Percentiles rank a stretch among this genome's conserved stretches.
phyloP scores from a whole-genome alignment of 169 alveolate species.

The Plasmodium chabaudi region DNA sequence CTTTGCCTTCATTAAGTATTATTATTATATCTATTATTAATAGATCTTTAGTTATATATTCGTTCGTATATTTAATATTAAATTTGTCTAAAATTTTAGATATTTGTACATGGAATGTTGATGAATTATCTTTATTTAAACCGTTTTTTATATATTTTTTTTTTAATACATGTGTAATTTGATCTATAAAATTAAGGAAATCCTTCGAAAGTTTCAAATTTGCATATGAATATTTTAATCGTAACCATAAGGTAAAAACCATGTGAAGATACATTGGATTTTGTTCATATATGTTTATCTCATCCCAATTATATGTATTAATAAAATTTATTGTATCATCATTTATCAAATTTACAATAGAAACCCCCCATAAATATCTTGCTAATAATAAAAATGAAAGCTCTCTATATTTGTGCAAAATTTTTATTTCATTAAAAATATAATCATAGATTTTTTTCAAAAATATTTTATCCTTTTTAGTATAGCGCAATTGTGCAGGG shows the following conservation, averaged over 20 bases:
- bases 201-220: constrained; percentile 10
- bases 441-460: constrained; percentile 30
- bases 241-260: constrained; percentile 71
- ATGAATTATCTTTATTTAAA: constrained; percentile 5
- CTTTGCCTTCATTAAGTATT: neutral
- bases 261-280: constrained; percentile 73
- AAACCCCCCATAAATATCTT: constrained; percentile 73
- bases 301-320: constrained; percentile 59
- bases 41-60: constrained; percentile 64
- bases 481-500: no score
- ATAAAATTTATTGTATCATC: constrained; percentile 29
- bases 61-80: constrained; percentile 52
- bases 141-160: neutral
- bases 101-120: constrained; percentile 40
- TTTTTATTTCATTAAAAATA: constrained; percentile 60
- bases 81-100: constrained; percentile 24
- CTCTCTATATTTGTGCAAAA: constrained; percentile 19
- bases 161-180: constrained; percentile 22
- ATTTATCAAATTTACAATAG: constrained; percentile 52
- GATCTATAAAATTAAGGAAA: constrained; percentile 27
- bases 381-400: constrained; percentile 55
- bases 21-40: constrained; percentile 56
- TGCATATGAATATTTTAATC: constrained; percentile 59
- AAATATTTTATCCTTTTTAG: constrained; percentile 30
- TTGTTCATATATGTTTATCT: constrained; percentile 33